Evolutionary conservation across 2,329 filamentous ascomycete species (phyloP).

Genomic region (Colletotrichum sansevieriae): DNA sequence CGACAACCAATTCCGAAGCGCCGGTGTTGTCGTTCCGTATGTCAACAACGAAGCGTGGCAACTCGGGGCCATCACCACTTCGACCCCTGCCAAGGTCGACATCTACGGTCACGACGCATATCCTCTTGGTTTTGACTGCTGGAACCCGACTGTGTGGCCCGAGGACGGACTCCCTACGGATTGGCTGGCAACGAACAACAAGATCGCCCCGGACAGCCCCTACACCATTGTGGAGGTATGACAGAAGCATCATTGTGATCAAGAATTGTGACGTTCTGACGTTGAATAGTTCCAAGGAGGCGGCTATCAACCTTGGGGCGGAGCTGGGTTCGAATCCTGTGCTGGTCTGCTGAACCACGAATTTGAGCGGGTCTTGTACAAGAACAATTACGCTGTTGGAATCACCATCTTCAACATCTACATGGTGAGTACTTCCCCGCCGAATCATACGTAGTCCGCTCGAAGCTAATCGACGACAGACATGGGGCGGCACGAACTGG

Average conservation of each 20-base stretch:
- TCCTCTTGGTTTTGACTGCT: constrained; percentile 61
- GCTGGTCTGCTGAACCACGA: constrained; percentile 72
- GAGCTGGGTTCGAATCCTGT: constrained; percentile 75
- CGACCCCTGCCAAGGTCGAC: constrained; percentile 50
- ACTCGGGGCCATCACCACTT: constrained; percentile 42
- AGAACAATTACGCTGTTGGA: constrained; percentile 75
- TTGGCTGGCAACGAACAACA: constrained; percentile 67
- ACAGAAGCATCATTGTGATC: constrained; percentile 29
- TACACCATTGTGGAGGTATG: constrained; percentile 70
- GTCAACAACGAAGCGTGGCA: constrained; percentile 76
- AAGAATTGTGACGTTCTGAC: not conserved
- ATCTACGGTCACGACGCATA: constrained; percentile 63
- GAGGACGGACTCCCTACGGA: constrained; percentile 66
- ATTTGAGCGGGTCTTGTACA: constrained; percentile 81
- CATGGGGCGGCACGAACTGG: constrained; percentile 82
- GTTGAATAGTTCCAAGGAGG: constrained; percentile 68
- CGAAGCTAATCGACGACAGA: constrained; percentile 51
- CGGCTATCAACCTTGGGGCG: constrained; percentile 79
- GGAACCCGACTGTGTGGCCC: constrained; percentile 68
- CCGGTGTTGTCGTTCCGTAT: constrained; percentile 76
- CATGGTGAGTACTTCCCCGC: constrained; percentile 65
- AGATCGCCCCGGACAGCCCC: constrained; percentile 74
- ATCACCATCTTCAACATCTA: constrained; percentile 77
- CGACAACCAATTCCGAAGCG: constrained; percentile 71
- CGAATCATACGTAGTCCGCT: too few relatives aligned